Conservation (phyloP, 2,329 filamentous ascomycete species). For the Mycosphaerelloides madeirae region DNA sequence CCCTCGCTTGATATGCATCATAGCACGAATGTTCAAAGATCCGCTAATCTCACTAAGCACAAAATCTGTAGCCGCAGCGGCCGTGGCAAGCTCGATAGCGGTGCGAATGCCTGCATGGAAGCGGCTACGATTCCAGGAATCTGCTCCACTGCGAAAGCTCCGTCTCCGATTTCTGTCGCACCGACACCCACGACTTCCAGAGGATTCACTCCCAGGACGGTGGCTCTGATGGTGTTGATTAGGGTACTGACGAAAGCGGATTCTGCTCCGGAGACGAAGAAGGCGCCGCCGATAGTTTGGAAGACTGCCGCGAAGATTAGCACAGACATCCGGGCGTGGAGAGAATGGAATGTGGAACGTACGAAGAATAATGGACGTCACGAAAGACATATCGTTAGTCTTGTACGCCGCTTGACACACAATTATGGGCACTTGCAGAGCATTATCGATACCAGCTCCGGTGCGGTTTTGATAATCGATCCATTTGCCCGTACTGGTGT, state of each 20-base stretch:
- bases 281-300: slow-evolving; percentile 38
- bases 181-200: slow-evolving; percentile 40
- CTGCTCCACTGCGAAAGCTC: too few relatives aligned
- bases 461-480: slow-evolving; percentile 45
- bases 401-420: slow-evolving; percentile 33
- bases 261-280: slow-evolving; percentile 39
- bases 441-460: slow-evolving; percentile 41
- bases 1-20: too few relatives aligned
- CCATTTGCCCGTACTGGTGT: slow-evolving; percentile 38
- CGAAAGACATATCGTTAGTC: slow-evolving; percentile 33
- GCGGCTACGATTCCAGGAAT: too few relatives aligned
- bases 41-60: too few relatives aligned
- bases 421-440: slow-evolving; percentile 39
- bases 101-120: too few relatives aligned
- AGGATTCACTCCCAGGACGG: slow-evolving; percentile 39
- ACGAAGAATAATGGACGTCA: slow-evolving; percentile 34
- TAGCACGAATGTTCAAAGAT: too few relatives aligned
- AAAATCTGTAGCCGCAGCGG: too few relatives aligned
- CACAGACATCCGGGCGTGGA: background rate
- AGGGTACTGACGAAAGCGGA: slow-evolving; percentile 39
- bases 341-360: background rate
- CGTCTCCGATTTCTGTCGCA: too few relatives aligned
- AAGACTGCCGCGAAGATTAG: slow-evolving; percentile 23
- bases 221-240: slow-evolving; percentile 32
- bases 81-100: too few relatives aligned